phyloP scores from a whole-genome alignment of 2,329 filamentous ascomycete species.

The Shiraia bambusicola region DNA sequence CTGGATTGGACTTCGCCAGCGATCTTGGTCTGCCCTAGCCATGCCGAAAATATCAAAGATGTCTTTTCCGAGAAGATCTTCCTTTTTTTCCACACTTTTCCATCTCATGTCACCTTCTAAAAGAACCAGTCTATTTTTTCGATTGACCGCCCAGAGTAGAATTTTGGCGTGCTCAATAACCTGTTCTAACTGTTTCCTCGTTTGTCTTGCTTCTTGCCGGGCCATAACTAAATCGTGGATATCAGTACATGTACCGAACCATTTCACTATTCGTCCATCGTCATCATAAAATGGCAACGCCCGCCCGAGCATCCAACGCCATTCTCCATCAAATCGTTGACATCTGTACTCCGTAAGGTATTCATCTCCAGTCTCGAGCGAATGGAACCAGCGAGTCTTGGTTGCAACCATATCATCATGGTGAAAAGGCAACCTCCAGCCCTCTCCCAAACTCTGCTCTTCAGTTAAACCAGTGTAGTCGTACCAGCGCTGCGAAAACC shows the following conservation, averaged over 20 bases:
- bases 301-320: slow-evolving; percentile 76
- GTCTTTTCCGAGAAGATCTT: slow-evolving; percentile 56
- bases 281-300: slow-evolving; percentile 69
- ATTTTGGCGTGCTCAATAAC: slow-evolving; percentile 75
- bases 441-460: slow-evolving; percentile 62
- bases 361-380: slow-evolving; percentile 63
- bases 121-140: slow-evolving; percentile 62
- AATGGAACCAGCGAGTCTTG: slow-evolving; percentile 60
- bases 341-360: slow-evolving; percentile 73
- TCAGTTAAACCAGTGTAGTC: slow-evolving; percentile 68
- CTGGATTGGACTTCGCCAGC: slow-evolving; percentile 61
- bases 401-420: slow-evolving; percentile 66
- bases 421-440: slow-evolving; percentile 67
- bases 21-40: slow-evolving; percentile 33
- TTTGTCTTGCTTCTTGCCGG: slow-evolving; percentile 65
- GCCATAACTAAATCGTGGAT: slow-evolving; percentile 73
- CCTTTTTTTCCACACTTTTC: slow-evolving; percentile 13
- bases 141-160: slow-evolving; percentile 73
- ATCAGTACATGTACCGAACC: slow-evolving; percentile 80
- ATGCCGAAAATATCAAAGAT: slow-evolving; percentile 64
- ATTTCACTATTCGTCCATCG: slow-evolving; percentile 70
- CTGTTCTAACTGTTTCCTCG: slow-evolving; percentile 68
- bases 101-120: slow-evolving; percentile 68
- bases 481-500: slow-evolving; percentile 77
- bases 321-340: slow-evolving; percentile 65